These are phyloP conservation scores for Heterobasidion occidentale DNA, from an alignment of 1,284 basidiomycete species.

Conservation along the genomic window DNA sequence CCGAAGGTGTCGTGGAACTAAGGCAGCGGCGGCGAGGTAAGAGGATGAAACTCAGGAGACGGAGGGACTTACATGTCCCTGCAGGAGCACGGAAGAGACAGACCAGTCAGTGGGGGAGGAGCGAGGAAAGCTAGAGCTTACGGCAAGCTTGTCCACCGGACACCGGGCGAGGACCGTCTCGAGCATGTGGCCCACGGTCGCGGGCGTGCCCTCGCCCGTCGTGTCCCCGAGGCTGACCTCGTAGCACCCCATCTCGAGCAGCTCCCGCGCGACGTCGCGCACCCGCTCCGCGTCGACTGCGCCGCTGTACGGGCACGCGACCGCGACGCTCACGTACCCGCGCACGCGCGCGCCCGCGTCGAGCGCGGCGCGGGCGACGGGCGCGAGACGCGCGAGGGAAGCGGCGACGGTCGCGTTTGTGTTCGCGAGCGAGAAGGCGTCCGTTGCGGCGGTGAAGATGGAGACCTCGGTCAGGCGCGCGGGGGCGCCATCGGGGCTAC, in stretches of 20 bases:
- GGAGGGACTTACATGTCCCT: no score
- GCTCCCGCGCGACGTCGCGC: slow-evolving; percentile 59
- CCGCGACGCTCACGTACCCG: slow-evolving; percentile 83
- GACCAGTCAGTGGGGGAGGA: no score
- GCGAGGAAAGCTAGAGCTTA: slow-evolving; percentile 25
- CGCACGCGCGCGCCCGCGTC: slow-evolving; percentile 67
- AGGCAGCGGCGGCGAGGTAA: slow-evolving; percentile 1
- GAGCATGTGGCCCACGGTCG: slow-evolving; percentile 63
- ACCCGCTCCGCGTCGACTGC: slow-evolving; percentile 63
- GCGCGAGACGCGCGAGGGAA: slow-evolving; percentile 58
- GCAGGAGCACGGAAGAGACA: no score
- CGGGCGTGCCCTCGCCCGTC: slow-evolving; percentile 80
- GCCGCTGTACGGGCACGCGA: slow-evolving; percentile 85
- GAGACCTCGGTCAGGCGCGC: slow-evolving; percentile 75
- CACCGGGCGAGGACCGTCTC: slow-evolving; percentile 61
- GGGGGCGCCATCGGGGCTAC: no score
- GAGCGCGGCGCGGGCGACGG: slow-evolving; percentile 57
- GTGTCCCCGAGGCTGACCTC: slow-evolving; percentile 92
- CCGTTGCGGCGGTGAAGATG: slow-evolving; percentile 82
- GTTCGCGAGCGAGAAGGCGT: slow-evolving; percentile 56
- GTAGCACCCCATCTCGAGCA: slow-evolving; percentile 90
- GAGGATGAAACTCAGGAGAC: no score
- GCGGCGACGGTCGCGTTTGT: slow-evolving; percentile 74
- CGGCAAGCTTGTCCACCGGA: slow-evolving; percentile 59
- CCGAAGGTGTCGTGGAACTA: slow-evolving; percentile 82